Base-by-base conservation (phyloP, 2,329 filamentous ascomycete genomes). In the Fusarium veterinarium region DNA sequence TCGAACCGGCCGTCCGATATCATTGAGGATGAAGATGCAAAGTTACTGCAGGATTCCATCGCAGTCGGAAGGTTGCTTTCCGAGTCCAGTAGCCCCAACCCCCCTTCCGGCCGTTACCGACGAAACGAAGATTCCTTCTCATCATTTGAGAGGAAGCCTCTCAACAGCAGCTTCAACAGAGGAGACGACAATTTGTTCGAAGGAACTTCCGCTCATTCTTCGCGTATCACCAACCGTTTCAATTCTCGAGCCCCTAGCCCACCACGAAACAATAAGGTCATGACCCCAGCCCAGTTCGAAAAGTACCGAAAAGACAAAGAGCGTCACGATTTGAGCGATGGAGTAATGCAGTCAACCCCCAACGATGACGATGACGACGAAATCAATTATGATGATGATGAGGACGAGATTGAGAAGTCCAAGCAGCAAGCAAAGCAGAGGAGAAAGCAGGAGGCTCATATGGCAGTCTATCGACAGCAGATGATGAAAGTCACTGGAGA, bases 401-500 rank as follows among this genome's bases (percentile, higher is more conserved):
- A 95, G 45, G 94, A 97, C 75, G 94, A 97, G 71, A 80, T 87
- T 1, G 94, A 97, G 77, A 93, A 93, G 78, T 90, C 90, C 33
- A 92, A 87, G 78, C 88, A 93, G 78, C 87, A 92, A 51, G 90
- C 92, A 23, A 93, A 91, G 79, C 93, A 96, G 80, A 88, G 95
- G 71, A 90, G 91, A 77, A 96, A 95, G 85, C 95, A 97, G 80
- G 94, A 97, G 81, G 95, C 95, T 17, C 94, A 96, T 80, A 91
- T 97, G 86, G 89, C 94, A 3, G 92, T 97, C 4, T 97, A 97
- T 81, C 90, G 95, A 64, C 95, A 97, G 80, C 93, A 96, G 82
- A 97, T 97, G 95, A 97, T 95, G 93, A 97, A 97, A 83, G 92
- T 96, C 35, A 97, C 94, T 2, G 95, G 95, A 52, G 93, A 95